These are phyloP conservation scores for Sphagnurus paluster DNA, from an alignment of 1,284 basidiomycete genomes.

Conservation along the genomic window DNA sequence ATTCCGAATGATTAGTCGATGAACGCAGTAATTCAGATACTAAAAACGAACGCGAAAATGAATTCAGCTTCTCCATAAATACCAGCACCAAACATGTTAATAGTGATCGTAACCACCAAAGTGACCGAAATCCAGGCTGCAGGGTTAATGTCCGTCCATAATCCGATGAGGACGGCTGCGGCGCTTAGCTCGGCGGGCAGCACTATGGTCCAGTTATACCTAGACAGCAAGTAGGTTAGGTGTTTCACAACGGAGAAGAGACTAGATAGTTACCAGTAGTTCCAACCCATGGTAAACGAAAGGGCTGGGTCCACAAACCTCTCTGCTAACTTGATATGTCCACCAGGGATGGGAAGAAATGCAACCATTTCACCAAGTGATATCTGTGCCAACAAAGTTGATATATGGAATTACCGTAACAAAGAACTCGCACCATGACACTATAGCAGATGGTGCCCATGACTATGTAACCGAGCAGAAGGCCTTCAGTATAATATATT, in stretches of 20 bases:
- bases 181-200: constrained; percentile 81
- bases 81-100: constrained; percentile 81
- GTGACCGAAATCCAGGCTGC: constrained; percentile 79
- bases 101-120: constrained; percentile 67
- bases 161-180: constrained; percentile 75
- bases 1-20: constrained; percentile 13
- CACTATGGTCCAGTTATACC: constrained; percentile 67
- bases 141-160: constrained; percentile 68
- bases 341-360: constrained; percentile 67
- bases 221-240: constrained; percentile 15
- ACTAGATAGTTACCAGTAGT: constrained; percentile 58
- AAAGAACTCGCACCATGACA: constrained; percentile 44
- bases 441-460: constrained; percentile 67
- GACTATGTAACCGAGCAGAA: constrained; percentile 60
- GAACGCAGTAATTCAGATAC: too few species aligned
- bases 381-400: constrained; percentile 20
- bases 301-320: constrained; percentile 82
- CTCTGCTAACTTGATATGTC: constrained; percentile 79
- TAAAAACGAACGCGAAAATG: constrained; percentile 51
- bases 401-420: not conserved
- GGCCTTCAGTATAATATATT: constrained; percentile 37
- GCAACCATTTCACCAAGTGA: constrained; percentile 56
- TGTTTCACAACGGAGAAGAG: not conserved
- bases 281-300: constrained; percentile 83
- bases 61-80: constrained; percentile 78